Conservation (phyloP, 345 rosid species). For the Kernera saxatilis region DNA sequence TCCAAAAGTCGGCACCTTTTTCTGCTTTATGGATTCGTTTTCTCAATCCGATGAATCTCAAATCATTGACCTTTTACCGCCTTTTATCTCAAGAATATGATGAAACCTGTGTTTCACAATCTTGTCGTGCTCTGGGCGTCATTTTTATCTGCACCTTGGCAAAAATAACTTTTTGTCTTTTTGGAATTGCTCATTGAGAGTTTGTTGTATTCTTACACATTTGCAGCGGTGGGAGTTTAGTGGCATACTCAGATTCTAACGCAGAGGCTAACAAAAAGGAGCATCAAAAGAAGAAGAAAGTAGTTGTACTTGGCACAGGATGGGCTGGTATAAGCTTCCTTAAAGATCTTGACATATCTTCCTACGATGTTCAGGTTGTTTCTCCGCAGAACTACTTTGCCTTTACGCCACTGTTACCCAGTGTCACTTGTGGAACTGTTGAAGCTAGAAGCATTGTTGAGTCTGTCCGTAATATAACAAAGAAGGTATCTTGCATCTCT, state of each 20-base stretch:
- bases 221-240: slow-evolving; percentile 64
- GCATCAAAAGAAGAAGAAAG: slow-evolving; percentile 61
- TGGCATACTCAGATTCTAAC: slow-evolving; percentile 65
- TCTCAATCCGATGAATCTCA: not conserved
- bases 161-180: not conserved
- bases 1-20: not conserved
- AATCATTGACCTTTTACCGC: not conserved
- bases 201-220: not conserved
- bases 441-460: slow-evolving; percentile 96
- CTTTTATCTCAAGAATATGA: not conserved
- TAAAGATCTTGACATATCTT: slow-evolving; percentile 66
- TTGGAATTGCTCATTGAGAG: not conserved
- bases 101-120: not conserved
- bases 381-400: slow-evolving; percentile 96
- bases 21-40: not conserved
- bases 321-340: slow-evolving; percentile 94
- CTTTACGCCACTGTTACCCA: slow-evolving; percentile 88
- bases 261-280: slow-evolving; percentile 32
- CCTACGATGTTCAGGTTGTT: slow-evolving; percentile 76
- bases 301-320: slow-evolving; percentile 94
- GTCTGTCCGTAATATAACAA: slow-evolving; percentile 79
- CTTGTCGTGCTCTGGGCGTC: not conserved
- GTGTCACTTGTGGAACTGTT: slow-evolving; percentile 95
- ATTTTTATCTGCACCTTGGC: not conserved
- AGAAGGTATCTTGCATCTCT: slow-evolving; percentile 48